Percentiles rank a stretch among this genome's conserved stretches.
Evolutionary conservation across 2,329 filamentous ascomycete genomes (phyloP).

Genomic region (Torrubiella hemipterigena): DNA sequence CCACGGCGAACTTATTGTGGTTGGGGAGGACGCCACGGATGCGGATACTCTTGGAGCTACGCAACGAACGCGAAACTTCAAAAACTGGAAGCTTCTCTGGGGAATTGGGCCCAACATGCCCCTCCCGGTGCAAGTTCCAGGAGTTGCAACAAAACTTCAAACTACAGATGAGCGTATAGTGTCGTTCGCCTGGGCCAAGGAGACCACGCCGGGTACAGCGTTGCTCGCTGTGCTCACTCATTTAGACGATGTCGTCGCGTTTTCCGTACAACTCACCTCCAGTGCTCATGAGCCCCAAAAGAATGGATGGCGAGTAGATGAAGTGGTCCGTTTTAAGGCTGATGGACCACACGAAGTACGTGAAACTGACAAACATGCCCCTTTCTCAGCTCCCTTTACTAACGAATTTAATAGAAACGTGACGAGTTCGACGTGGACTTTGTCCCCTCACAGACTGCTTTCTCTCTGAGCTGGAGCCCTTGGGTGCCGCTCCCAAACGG

Average conservation of each 20-base stretch:
- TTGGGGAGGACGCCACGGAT: constrained; percentile 33
- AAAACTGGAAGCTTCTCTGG: constrained; percentile 43
- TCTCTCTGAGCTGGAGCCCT: constrained; percentile 41
- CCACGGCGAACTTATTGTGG: constrained; percentile 34
- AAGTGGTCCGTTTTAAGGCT: constrained; percentile 36
- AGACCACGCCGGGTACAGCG: constrained; percentile 25
- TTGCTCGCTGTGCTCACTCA: constrained; percentile 42
- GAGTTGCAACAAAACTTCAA: constrained; percentile 10
- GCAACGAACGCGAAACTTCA: constrained; percentile 26
- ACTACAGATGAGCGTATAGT: constrained; percentile 33
- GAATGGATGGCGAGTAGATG: constrained; percentile 37
- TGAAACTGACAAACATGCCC: too few species aligned
- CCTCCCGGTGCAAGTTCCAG: constrained; percentile 29
- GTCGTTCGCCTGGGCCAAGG: constrained; percentile 40
- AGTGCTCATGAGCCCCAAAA: constrained; percentile 9
- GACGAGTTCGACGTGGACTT: constrained; percentile 33
- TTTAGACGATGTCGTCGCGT: constrained; percentile 33
- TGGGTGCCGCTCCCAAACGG: constrained; percentile 26
- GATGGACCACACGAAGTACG: constrained; percentile 28
- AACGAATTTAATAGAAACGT: neutral
- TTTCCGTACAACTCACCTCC: constrained; percentile 31
- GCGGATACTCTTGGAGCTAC: constrained; percentile 15
- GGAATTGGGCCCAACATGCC: constrained; percentile 39
- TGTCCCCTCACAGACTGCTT: constrained; percentile 33
- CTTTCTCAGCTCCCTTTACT: too few species aligned